phyloP scores from a whole-genome alignment of 2,329 filamentous ascomycete species.

The Neofusicoccum laricinum region DNA sequence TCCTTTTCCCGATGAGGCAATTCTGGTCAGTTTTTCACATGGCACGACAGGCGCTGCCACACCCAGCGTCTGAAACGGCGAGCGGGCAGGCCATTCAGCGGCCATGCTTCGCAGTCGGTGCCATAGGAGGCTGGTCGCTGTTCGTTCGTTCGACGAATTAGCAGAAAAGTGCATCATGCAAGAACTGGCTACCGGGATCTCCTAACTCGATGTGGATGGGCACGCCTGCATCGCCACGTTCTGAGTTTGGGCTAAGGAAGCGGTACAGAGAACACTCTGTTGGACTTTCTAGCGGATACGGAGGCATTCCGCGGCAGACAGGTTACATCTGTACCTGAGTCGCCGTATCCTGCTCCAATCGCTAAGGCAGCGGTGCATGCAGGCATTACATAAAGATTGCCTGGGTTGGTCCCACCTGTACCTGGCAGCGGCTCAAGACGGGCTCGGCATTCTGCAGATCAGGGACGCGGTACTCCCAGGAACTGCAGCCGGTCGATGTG shows the following conservation, averaged over 20 bases:
- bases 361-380: not conserved
- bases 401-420: not conserved
- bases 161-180: conserved; percentile 1
- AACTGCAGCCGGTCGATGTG: not conserved
- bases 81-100: not conserved
- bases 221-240: conserved; percentile 1
- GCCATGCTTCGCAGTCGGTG: not conserved
- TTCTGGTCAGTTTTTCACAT: not conserved
- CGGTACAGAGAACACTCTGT: not conserved
- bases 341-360: not conserved
- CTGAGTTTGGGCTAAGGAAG: not conserved
- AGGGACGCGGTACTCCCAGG: not conserved
- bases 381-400: not conserved
- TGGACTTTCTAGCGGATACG: not conserved
- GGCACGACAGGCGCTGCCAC: conserved; percentile 4
- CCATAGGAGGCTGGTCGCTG: not conserved
- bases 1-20: not conserved
- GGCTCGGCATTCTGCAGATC: not conserved
- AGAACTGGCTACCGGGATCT: not conserved
- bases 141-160: not conserved
- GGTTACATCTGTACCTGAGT: not conserved
- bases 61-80: conserved; percentile 2
- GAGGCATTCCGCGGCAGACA: not conserved
- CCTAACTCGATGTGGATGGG: not conserved
- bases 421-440: not conserved